Evolutionary conservation across 805 yeast species (phyloP), one percentile per base, ranked within the genome.

Genomic region (Schwanniomyces vanrijiae): DNA sequence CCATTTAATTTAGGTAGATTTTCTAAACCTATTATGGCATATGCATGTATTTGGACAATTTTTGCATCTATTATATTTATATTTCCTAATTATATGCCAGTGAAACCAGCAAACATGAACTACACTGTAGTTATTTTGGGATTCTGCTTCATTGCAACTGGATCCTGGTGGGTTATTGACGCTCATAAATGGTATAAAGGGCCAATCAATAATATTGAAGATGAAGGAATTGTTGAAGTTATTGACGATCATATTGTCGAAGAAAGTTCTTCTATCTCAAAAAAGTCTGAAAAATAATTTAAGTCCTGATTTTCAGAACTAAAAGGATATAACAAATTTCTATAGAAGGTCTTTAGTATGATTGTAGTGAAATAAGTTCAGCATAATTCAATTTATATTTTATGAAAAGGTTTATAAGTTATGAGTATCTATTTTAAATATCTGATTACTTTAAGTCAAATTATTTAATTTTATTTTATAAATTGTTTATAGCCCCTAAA

Each of bases 101-200:
- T 37, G 4, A 37, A 25, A 5, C 40, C 40, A 7, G 40, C 18
- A 37, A 22, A 37, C 19, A 37, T 37, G 40, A 37, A 37, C 14
- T 37, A 37, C 16, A 37, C 40, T 3, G 25, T 37, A 6, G 40
- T 37, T 5, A 37, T 37, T 8, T 19, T 37, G 7, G 40, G 40
- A 4, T 37, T 37, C 13, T 14, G 21, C 8, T 37, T 37, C 13
- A 37, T 37, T 21, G 22, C 14, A 6, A 22, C 40, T 10, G 26
- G 40, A 6, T 19, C 28, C 18, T 37, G 40, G 40, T 37, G 40
- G 40, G 26, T 37, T 3, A 18, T 37, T 6, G 40, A 37, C 19
- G 40, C 40, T 37, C 40, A n/a, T 16, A 37, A 37, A 20, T 37
- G 40, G 40, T 37, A 37, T 16, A 20, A 37, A n/a, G 40, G 40